Percentiles rank a stretch among this genome's conserved stretches.
Evolutionary conservation across 1,139 yeast genomes (phyloP).

Genomic region (Pichia sp.): DNA sequence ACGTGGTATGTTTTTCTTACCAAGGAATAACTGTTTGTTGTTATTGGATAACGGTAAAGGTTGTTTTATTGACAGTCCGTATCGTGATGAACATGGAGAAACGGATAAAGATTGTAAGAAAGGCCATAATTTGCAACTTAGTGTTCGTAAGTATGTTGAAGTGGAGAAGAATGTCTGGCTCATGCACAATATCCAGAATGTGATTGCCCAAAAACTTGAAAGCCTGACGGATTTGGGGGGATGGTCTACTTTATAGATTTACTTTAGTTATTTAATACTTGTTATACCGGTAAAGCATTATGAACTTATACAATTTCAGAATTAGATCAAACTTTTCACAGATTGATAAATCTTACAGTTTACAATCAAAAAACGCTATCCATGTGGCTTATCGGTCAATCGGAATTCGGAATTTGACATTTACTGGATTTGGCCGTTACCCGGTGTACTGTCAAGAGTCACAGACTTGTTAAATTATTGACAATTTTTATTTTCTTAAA

Average conservation of each 20-base stretch:
- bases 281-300: no score
- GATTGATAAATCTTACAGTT: no score
- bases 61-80: conserved; percentile 83
- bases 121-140: conserved; percentile 70
- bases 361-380: no score
- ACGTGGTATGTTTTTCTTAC: conserved; percentile 72
- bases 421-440: no score
- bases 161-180: conserved; percentile 72
- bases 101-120: conserved; percentile 71
- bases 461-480: no score
- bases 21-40: conserved; percentile 71
- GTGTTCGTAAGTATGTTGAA: conserved; percentile 62
- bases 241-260: conserved; percentile 77
- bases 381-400: no score
- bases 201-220: conserved; percentile 77
- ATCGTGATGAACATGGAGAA: conserved; percentile 85
- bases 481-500: no score
- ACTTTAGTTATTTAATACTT: no score
- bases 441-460: no score
- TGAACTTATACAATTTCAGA: not conserved
- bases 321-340: no score
- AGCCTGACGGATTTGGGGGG: conserved; percentile 86
- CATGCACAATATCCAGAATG: conserved; percentile 74
- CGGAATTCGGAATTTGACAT: no score
- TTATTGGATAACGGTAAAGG: conserved; percentile 68